Evolutionary conservation across 805 yeast genomes (phyloP).

Genomic region (Naumovozyma baii): DNA sequence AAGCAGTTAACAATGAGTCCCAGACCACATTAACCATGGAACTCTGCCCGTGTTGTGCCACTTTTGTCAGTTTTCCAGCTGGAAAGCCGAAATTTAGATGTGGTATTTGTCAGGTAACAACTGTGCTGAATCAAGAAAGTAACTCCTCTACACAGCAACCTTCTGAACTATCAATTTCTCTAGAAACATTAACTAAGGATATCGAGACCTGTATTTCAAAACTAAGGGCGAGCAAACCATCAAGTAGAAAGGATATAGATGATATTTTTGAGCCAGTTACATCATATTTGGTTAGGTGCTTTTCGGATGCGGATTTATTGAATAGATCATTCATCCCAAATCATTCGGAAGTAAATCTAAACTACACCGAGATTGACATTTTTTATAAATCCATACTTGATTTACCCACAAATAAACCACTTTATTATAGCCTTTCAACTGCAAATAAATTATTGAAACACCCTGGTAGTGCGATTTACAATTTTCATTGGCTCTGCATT

Average conservation of each 20-base stretch:
- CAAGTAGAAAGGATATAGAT: conserved; percentile 9
- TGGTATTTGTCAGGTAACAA: conserved; percentile 48
- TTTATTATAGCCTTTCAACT: conserved; percentile 44
- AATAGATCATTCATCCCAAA: conserved; percentile 44
- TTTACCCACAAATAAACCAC: conserved; percentile 55
- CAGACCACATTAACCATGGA: background rate
- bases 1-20: background rate
- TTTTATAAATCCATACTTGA: conserved; percentile 38
- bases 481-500: conserved; percentile 52
- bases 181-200: background rate
- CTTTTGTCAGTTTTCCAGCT: conserved; percentile 33
- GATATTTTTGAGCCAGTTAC: conserved; percentile 43
- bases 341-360: conserved; percentile 30
- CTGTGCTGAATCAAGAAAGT: conserved; percentile 8
- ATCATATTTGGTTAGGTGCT: conserved; percentile 36
- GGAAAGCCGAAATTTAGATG: conserved; percentile 42
- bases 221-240: background rate
- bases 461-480: conserved; percentile 25
- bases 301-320: conserved; percentile 38
- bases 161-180: background rate
- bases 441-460: conserved; percentile 44
- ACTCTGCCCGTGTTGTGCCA: conserved; percentile 41
- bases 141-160: background rate
- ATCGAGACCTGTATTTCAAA: background rate
- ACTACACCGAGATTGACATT: conserved; percentile 38